Conservation (phyloP, 768 basidiomycete species). For the Suillus weaverae region DNA sequence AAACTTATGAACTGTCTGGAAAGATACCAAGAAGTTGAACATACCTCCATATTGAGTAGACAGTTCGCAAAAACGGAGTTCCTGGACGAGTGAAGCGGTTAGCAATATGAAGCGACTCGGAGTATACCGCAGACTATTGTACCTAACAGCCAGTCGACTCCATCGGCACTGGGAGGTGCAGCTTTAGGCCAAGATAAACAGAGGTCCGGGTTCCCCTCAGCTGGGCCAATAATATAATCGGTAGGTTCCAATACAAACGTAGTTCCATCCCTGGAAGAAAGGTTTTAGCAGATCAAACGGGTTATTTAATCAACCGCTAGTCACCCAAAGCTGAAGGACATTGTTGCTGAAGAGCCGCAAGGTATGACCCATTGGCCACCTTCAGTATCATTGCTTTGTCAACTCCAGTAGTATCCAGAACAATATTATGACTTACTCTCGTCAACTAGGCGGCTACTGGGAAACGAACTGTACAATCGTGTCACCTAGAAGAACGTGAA, state of each 20-base stretch:
- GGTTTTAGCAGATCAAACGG: constrained; percentile 3
- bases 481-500: constrained; percentile 49
- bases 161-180: constrained; percentile 63
- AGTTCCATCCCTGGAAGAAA: constrained; percentile 22
- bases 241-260: constrained; percentile 67
- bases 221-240: constrained; percentile 76
- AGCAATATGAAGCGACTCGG: neutral
- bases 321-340: constrained; percentile 73
- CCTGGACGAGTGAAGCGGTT: constrained; percentile 36
- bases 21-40: neutral
- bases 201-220: constrained; percentile 58
- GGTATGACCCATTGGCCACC: constrained; percentile 78
- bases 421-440: constrained; percentile 35
- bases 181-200: constrained; percentile 79
- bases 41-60: constrained; percentile 79
- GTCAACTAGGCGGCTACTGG: constrained; percentile 68
- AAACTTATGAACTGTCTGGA: constrained; percentile 7
- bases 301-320: constrained; percentile 14
- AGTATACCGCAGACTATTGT: constrained; percentile 1
- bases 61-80: constrained; percentile 66
- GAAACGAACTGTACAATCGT: constrained; percentile 59
- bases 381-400: constrained; percentile 14
- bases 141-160: constrained; percentile 86
- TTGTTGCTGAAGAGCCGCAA: constrained; percentile 56
- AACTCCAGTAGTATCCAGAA: neutral